Base-by-base conservation (phyloP, 2,329 filamentous ascomycete species). In the Cordyceps pruinosa region DNA sequence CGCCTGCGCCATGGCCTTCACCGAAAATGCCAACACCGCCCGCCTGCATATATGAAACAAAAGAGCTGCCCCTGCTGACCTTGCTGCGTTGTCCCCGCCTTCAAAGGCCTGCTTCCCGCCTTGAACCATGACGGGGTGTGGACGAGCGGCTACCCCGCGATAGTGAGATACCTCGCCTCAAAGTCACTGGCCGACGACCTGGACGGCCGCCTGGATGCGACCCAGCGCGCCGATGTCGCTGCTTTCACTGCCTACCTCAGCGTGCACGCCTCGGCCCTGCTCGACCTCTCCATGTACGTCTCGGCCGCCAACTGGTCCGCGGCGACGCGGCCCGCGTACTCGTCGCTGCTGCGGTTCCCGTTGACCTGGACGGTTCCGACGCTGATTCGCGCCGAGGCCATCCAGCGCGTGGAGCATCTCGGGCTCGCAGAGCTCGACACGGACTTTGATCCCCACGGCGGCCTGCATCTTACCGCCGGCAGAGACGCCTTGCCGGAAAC, bases 261-360 rank as follows among this genome's bases (percentile, higher is more conserved):
- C 68, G 82, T 85, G 26, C 85, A 87, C 58, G 89, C 87, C n/a
- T 84, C 86, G 50, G 84, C 87, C 32, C 82, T 97, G 59, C 71
- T 97, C 65, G 89, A 95, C 65, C 84, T 97, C 58, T 92, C 86
- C 52, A 86, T 97, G 64, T 97, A 95, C 71, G 88, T 94, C 61
- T 94, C 91, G 32, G 89, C 87, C 58, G 84, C 90, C 61, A 97
- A 97, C 75, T 99, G 94, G 81, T 79, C 85, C 56, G 76, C 80
- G 44, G 75, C 81, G 49, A 96, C 91, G 4, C 85, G 90, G 17
- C 89, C 90, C 2, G 87, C 90, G 37, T 96, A 91, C 73, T 90
- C 86, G 62, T 75, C 77, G 6, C 81, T 97, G 57, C 82, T 97
- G 39, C 83, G 88, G 41, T 96, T 94, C 78, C 91, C 94, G 19